A percentile compares a stretch with the other conserved stretches of the same genome.
These are phyloP conservation scores for Ogataea hybrid DNA, from an alignment of 1,139 yeast genomes.

Conservation along the genomic window DNA sequence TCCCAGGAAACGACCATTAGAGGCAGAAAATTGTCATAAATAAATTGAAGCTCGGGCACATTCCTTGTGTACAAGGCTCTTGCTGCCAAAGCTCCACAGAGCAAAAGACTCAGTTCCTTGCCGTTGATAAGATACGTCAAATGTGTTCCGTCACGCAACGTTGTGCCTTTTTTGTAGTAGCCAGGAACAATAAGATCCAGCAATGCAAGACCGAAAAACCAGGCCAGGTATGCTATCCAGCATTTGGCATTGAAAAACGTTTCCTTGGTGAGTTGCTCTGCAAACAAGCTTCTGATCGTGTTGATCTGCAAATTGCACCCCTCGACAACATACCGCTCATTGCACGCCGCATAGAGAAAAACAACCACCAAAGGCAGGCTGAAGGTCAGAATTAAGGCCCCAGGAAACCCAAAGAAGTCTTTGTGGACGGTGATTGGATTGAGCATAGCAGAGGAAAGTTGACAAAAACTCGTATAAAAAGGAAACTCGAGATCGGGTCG, in stretches of 20 bases:
- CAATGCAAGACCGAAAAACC: constrained; percentile 68
- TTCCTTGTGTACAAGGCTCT: constrained; percentile 49
- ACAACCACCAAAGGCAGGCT: constrained; percentile 67
- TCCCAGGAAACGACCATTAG: constrained; percentile 61
- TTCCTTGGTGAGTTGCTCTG: constrained; percentile 15
- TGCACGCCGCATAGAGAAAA: constrained; percentile 55
- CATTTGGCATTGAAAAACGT: constrained; percentile 32
- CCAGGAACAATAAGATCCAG: constrained; percentile 80
- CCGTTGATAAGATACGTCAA: constrained; percentile 85
- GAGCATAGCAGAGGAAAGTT: constrained; percentile 6
- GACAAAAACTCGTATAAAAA: constrained; percentile 1
- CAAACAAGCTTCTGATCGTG: constrained; percentile 28
- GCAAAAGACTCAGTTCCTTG: constrained; percentile 47
- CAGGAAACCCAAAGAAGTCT: constrained; percentile 79
- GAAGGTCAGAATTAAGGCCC: constrained; percentile 64
- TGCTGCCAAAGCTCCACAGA: constrained; percentile 46
- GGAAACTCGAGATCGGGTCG: neutral
- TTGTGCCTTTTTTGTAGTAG: constrained; percentile 58
- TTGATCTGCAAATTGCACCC: constrained; percentile 47
- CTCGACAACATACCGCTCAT: constrained; percentile 51
- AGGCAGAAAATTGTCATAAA: constrained; percentile 67
- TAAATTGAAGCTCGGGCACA: constrained; percentile 76
- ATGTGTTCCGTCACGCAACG: constrained; percentile 69
- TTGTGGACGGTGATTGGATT: constrained; percentile 70
- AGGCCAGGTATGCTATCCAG: constrained; percentile 65